phyloP scores from a whole-genome alignment of 2,329 filamentous ascomycete species.

The Epichloe gansuensis region DNA sequence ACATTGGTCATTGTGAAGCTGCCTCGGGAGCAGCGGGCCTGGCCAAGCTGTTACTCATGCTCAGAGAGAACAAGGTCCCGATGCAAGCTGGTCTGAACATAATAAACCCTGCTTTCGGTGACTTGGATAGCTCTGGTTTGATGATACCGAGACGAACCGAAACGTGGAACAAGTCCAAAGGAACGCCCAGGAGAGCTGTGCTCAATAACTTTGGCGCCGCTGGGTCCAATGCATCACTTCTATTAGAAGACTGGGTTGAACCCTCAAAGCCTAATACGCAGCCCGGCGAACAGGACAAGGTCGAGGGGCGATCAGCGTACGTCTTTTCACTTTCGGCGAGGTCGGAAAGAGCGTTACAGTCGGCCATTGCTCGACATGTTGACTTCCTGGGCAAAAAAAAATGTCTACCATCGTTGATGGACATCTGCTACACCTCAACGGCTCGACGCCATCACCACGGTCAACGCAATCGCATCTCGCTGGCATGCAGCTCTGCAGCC shows the following conservation, averaged over 20 bases:
- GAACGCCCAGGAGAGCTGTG: constrained; percentile 31
- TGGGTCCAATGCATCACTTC: constrained; percentile 56
- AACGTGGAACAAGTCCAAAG: constrained; percentile 11
- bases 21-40: constrained; percentile 36
- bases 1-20: constrained; percentile 49
- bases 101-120: constrained; percentile 43
- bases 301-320: too few species aligned
- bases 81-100: constrained; percentile 54
- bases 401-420: constrained; percentile 24
- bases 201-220: constrained; percentile 61
- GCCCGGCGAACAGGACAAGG: too few species aligned
- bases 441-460: constrained; percentile 21
- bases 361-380: too few species aligned
- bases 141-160: constrained; percentile 35
- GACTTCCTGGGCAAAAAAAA: constrained; percentile 10
- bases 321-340: too few species aligned
- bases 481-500: background rate
- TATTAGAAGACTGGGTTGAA: constrained; percentile 36
- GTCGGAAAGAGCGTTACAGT: too few species aligned
- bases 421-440: constrained; percentile 42
- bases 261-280: constrained; percentile 15
- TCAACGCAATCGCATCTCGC: too few species aligned
- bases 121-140: constrained; percentile 40
- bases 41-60: constrained; percentile 49
- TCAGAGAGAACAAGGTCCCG: constrained; percentile 42